These are phyloP conservation scores for Blastocystis sp. DNA, from an alignment of 352 stramenopile species.

Conservation along the genomic window DNA sequence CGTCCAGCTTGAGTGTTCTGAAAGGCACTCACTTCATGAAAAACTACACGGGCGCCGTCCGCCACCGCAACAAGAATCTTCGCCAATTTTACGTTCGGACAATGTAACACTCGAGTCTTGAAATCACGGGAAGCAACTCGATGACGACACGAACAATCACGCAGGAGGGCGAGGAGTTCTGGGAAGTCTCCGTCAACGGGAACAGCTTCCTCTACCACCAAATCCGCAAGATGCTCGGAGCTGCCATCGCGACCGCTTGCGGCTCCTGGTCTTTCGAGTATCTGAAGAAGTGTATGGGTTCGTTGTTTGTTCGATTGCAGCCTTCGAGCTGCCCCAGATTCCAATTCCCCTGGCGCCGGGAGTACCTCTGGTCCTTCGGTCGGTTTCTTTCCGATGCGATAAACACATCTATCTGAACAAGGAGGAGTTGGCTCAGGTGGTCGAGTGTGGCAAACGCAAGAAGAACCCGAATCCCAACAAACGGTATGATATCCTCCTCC, in stretches of 20 bases:
- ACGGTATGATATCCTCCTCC: not conserved
- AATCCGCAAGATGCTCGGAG: conserved; percentile 33
- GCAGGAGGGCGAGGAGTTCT: not conserved
- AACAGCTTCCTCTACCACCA: conserved; percentile 47
- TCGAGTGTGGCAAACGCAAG: not conserved
- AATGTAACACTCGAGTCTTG: not conserved
- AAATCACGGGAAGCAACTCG: not conserved
- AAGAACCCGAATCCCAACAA: conserved; percentile 13
- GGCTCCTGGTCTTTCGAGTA: not conserved
- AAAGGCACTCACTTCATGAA: conserved; percentile 22
- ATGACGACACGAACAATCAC: not conserved
- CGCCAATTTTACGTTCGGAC: conserved; percentile 31
- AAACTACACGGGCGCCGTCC: conserved; percentile 17
- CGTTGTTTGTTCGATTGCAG: not conserved
- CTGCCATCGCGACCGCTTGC: not conserved
- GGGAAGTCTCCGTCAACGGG: not conserved
- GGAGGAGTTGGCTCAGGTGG: not conserved
- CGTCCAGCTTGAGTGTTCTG: not conserved
- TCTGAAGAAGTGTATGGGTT: not conserved
- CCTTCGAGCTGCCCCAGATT: not conserved
- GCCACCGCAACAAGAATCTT: conserved; percentile 31
- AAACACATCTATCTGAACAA: conserved; percentile 33
- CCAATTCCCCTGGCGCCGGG: not conserved
- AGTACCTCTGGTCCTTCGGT: not conserved
- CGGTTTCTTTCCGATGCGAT: not conserved